These are phyloP conservation scores for Teunomyces cretensis DNA, from an alignment of 805 yeast genomes.

Conservation along the genomic window DNA sequence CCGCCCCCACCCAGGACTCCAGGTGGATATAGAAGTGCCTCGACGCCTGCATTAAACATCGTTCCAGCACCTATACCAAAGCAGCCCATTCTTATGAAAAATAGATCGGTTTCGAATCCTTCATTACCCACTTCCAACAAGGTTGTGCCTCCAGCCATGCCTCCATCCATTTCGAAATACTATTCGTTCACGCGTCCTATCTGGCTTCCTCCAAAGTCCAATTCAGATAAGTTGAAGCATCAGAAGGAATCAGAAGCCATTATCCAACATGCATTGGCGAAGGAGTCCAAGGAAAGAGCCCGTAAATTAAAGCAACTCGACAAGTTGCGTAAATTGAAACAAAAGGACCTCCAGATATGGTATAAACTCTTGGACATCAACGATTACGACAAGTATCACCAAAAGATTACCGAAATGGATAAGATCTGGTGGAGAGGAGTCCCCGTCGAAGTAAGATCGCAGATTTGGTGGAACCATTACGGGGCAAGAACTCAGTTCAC, in stretches of 20 bases:
- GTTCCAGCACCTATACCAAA: neutral
- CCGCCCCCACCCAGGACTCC: slow-evolving; percentile 6
- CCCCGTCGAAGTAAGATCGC: slow-evolving; percentile 30
- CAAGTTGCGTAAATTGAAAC: slow-evolving; percentile 30
- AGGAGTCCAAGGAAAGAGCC: slow-evolving; percentile 35
- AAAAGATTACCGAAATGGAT: slow-evolving; percentile 10
- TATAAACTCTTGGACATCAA: slow-evolving; percentile 10
- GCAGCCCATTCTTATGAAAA: neutral
- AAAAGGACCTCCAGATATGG: slow-evolving; percentile 33
- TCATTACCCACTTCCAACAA: neutral
- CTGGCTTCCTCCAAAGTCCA: slow-evolving; percentile 65
- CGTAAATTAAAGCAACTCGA: slow-evolving; percentile 30
- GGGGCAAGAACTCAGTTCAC: slow-evolving; percentile 5
- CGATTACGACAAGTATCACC: slow-evolving; percentile 7
- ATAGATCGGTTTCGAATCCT: slow-evolving; percentile 7
- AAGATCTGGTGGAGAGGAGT: slow-evolving; percentile 26
- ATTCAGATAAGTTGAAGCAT: slow-evolving; percentile 53
- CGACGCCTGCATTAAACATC: slow-evolving; percentile 1
- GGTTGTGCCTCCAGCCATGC: neutral
- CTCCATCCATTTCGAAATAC: slow-evolving; percentile 11
- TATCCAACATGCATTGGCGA: slow-evolving; percentile 39
- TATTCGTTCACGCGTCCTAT: slow-evolving; percentile 58
- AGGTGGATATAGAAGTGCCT: slow-evolving; percentile 3
- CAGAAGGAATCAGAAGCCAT: slow-evolving; percentile 49
- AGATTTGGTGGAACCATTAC: slow-evolving; percentile 47